Evolutionary conservation across 805 yeast genomes (phyloP), one percentile per base, ranked within the genome.

Genomic region (Lipomyces lipofer): DNA sequence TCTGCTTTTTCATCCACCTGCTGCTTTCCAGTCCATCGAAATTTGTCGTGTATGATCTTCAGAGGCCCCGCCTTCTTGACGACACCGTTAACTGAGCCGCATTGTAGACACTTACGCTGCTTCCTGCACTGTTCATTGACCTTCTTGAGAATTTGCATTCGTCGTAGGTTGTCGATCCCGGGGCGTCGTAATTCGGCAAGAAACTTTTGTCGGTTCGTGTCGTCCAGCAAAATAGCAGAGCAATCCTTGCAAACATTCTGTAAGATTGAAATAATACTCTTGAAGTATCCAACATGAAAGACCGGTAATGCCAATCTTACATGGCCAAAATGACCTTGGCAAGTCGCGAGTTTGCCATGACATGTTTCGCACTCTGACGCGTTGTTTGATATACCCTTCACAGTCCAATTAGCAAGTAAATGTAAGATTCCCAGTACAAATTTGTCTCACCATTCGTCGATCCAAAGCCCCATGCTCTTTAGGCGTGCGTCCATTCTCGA

Each of bases 271-370:
- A 94, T 86, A 21, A 89, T 86, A 40, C 91, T 84, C 69, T 92
- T 92, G 78, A 94, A 94, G 70, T 91, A 94, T 17, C 99, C 99
- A 44, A 94, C 94, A 67, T 94, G 99, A 74, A 92, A 94, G 12
- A 91, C 98, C 1, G 99, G 99, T 43, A 94, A 75, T 0, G 98
- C 96, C 49, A 94, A 78, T 65, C 88, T 82, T 60, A 94, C 81
- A 67, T 95, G 97, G 39, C 99, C 99, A 70, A 94, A 94, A 73
- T 94, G 99, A 54, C 99, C 99, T 73, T 92, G 97, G 70, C 99
- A 94, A 1, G 96, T 81, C 0, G 96, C 96, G 60, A 94, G 74
- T 63, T 83, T 83, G 2, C 98, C 98, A 64, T 83, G 88, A 73
- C 99, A 94, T 0, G 98, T 95, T 12, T 80, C 70, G 75, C 99